Base-by-base conservation (phyloP, 2,329 filamentous ascomycete species). In the Mariannaea elegans region DNA sequence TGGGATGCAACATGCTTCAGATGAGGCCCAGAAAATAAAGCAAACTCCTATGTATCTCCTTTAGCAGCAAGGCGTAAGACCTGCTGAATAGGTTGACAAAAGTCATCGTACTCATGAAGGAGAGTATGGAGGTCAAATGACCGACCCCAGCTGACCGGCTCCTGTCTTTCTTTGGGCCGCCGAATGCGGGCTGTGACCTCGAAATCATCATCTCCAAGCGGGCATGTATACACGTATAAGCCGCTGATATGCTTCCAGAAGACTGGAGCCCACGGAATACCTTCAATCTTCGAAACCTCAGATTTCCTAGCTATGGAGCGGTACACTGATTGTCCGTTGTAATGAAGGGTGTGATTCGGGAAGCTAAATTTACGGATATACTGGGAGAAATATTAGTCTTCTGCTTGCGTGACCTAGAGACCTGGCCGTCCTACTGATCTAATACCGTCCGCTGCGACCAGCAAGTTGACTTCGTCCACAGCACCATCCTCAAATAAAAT, bases 371-470 rank as follows among this genome's bases (percentile, higher is more conserved):
- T 71, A 6, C 51, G 51, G 13, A 29, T 52, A 78, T 71, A 4
- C 12, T 63, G n/a, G n/a, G n/a, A n/a, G n/a, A n/a, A n/a, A n/a
- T n/a, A n/a, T n/a, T n/a, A n/a, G n/a, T n/a, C n/a, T n/a, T n/a
- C n/a, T n/a, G n/a, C n/a, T n/a, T n/a, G n/a, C n/a, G n/a, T n/a
- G n/a, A n/a, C n/a, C n/a, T n/a, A n/a, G n/a, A n/a, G n/a, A n/a
- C n/a, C n/a, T n/a, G n/a, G n/a, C n/a, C n/a, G n/a, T n/a, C n/a
- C n/a, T n/a, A 81, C 77, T 5, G 81, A 83, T 34, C 80, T 77
- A 41, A 83, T 83, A 3, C 82, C 81, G 66, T 85, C 81, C 3
- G 80, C 82, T 0, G 82, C 82, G 2, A 85, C 75, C 1, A 84
- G 75, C 1, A 84, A 65, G 60, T 83, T 80, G 2, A 75, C 76